Percentiles rank a stretch among this genome's conserved stretches.
phyloP scores from a whole-genome alignment of 192 early-diverging fungal genomes.

The Backusella westeae region DNA sequence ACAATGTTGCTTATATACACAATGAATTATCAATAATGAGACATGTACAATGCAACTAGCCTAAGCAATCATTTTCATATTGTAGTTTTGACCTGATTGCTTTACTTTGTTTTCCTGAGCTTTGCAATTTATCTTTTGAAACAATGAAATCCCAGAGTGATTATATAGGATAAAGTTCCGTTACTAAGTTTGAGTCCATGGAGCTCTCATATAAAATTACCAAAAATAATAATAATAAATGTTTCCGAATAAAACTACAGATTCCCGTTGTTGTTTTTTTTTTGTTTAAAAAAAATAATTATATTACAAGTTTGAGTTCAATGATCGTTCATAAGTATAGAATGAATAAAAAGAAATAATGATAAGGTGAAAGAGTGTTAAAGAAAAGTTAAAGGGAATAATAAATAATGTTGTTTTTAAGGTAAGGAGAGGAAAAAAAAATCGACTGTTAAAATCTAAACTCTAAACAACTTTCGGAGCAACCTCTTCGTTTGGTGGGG shows the following conservation, averaged over 20 bases:
- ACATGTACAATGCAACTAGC: background rate
- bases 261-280: background rate
- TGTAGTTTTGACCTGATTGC: background rate
- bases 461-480: slow-evolving; percentile 1
- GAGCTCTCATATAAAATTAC: no score
- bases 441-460: background rate
- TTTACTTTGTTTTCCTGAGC: background rate
- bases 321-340: slow-evolving; percentile 6
- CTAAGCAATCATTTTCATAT: background rate
- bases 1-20: background rate
- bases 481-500: background rate
- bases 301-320: slow-evolving; percentile 7
- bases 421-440: background rate
- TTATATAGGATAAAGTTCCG: no score
- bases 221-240: no score
- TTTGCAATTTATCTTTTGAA: no score
- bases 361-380: background rate
- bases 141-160: no score
- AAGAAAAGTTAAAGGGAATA: background rate
- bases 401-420: background rate
- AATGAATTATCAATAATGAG: no score
- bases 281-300: slow-evolving; percentile 1
- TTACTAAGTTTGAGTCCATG: no score
- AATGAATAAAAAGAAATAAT: background rate
- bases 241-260: background rate